These are phyloP conservation scores for Cercophora newfieldiana DNA, from an alignment of 495 filamentous ascomycete genomes.

Conservation along the genomic window DNA sequence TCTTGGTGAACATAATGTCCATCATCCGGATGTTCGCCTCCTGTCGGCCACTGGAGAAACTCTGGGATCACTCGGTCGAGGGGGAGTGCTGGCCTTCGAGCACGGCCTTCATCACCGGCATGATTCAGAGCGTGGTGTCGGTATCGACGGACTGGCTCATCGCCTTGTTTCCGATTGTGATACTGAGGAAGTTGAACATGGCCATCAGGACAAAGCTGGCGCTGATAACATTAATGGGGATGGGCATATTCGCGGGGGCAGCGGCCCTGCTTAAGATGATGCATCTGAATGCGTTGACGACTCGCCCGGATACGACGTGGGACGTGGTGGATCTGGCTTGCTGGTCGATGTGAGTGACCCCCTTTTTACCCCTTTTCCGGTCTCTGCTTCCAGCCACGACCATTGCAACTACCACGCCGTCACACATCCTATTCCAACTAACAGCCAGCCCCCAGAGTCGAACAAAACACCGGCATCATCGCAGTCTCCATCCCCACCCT, in stretches of 20 bases:
- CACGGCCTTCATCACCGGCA: neutral
- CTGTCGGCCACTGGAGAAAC: neutral
- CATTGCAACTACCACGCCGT: too few species aligned
- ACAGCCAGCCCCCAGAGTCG: neutral
- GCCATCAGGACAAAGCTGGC: conserved; percentile 4
- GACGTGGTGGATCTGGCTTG: neutral
- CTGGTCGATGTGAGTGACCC: conserved; percentile 4
- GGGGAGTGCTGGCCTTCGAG: neutral
- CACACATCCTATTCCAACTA: neutral
- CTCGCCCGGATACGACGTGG: neutral
- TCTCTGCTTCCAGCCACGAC: neutral
- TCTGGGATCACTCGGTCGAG: neutral
- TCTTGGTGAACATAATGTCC: neutral
- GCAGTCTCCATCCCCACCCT: conserved; percentile 4
- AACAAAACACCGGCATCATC: conserved; percentile 11
- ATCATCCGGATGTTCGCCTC: neutral
- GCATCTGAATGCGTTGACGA: neutral
- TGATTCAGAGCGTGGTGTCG: neutral
- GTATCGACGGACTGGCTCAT: conserved; percentile 1
- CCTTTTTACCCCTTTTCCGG: neutral
- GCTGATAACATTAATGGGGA: conserved; percentile 1
- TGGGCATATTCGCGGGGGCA: conserved; percentile 3
- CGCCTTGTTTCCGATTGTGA: conserved; percentile 4
- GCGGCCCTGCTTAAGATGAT: conserved; percentile 3
- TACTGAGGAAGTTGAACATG: conserved; percentile 6